Evolutionary conservation across 805 yeast genomes (phyloP).

Genomic region (Jamesozyma gamospora): DNA sequence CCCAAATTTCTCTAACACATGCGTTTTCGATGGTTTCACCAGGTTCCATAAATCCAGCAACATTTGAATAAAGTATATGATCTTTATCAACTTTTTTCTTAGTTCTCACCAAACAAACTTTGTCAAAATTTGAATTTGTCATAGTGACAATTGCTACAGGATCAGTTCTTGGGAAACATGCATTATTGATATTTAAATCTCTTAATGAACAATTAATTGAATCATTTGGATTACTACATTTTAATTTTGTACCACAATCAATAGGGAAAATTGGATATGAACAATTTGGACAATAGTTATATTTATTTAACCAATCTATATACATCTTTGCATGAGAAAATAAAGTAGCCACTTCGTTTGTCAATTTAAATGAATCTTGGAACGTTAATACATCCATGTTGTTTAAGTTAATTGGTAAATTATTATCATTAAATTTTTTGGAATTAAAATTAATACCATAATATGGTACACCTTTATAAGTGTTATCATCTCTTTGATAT

Average conservation of each 20-base stretch:
- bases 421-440: neutral
- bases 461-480: constrained; percentile 52
- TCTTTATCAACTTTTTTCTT: constrained; percentile 41
- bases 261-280: constrained; percentile 54
- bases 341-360: constrained; percentile 46
- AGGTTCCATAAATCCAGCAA: constrained; percentile 96
- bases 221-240: constrained; percentile 32
- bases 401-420: constrained; percentile 3
- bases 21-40: constrained; percentile 87
- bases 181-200: constrained; percentile 49
- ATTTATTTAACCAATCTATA: constrained; percentile 72
- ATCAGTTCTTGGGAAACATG: constrained; percentile 87
- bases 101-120: constrained; percentile 61
- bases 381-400: constrained; percentile 5
- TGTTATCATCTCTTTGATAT: constrained; percentile 12
- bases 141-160: constrained; percentile 79
- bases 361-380: constrained; percentile 12
- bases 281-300: constrained; percentile 79
- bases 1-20: constrained; percentile 84
- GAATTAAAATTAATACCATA: constrained; percentile 48
- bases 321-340: constrained; percentile 77
- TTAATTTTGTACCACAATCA: constrained; percentile 56
- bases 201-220: constrained; percentile 30
- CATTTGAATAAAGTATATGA: constrained; percentile 57
- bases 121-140: constrained; percentile 47